A percentile compares a stretch with the other conserved stretches of the same genome.
Conservation (phyloP, 108 stramenopile genomes). For the Cyclotella kingstonii region DNA sequence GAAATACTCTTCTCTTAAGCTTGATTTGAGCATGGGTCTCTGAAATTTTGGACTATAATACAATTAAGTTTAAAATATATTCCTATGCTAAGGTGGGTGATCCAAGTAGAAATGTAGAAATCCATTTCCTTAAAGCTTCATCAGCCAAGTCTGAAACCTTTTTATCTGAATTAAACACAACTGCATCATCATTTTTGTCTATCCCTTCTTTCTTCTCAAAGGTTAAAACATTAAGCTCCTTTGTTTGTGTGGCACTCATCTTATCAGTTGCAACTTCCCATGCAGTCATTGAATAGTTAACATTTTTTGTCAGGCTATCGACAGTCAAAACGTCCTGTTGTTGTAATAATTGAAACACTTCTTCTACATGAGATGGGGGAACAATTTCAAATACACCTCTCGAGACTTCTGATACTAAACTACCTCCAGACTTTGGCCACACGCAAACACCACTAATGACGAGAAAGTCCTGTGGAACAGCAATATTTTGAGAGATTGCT, state of each 20-base stretch:
- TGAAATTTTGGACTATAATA: neutral
- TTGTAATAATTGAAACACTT: constrained; percentile 50
- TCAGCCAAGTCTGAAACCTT: constrained; percentile 73
- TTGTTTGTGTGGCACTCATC: neutral
- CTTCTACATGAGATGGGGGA: constrained; percentile 30
- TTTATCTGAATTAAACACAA: constrained; percentile 67
- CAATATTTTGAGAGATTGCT: constrained; percentile 58
- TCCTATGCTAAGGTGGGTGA: constrained; percentile 39
- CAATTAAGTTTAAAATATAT: neutral
- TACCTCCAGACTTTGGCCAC: constrained; percentile 57
- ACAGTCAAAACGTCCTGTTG: constrained; percentile 57
- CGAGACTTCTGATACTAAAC: constrained; percentile 55
- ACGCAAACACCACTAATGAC: constrained; percentile 62
- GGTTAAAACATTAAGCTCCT: constrained; percentile 18
- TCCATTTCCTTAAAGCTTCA: constrained; percentile 74
- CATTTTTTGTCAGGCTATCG: constrained; percentile 44
- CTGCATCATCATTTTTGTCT: constrained; percentile 73
- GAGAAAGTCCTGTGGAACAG: constrained; percentile 64
- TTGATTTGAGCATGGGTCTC: no score
- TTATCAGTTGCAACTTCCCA: constrained; percentile 40
- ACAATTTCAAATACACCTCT: constrained; percentile 64
- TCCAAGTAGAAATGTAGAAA: constrained; percentile 73
- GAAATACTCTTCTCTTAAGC: no score
- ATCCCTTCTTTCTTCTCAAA: constrained; percentile 68
- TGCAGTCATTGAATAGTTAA: constrained; percentile 47